Evolutionary conservation across 345 rosid genomes (phyloP), one percentile per base, ranked within the genome.

Genomic region (Citrus mangshanensis): DNA sequence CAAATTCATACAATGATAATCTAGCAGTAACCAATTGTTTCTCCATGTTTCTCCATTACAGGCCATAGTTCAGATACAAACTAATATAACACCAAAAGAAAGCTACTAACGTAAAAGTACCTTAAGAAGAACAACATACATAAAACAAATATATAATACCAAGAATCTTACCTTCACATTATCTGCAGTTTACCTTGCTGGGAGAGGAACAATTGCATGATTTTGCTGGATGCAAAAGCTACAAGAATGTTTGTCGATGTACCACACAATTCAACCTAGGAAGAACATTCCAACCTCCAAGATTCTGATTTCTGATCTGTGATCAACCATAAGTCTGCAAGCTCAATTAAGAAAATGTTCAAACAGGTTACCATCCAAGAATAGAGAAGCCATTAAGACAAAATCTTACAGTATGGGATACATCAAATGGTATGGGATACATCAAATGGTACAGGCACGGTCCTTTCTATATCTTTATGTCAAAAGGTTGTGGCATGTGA

Each of bases 211-310:
- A 8, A 72, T 61, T 77, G 37, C 30, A 67, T 42, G 46, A 58
- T 49, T 56, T 21, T 42, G 55, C 42, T 32, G 59, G 35, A 77
- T 80, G 54, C 54, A 37, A 32, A 34, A 65, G 77, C 70, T 78
- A 40, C 75, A 80, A 42, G 81, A 55, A 64, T 10, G 35, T 37
- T 76, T 30, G 18, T 61, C 9, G 49, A 18, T 25, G 58, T 9
- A 40, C 14, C 72, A 40, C 59, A 22, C 30, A 19, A 62, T 27
- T 27, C 66, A 27, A 14, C 14, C 16, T 60, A 18, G 16, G 35
- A 38, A 32, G 38, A 64, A 64, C n/a, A 64, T 32, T 64, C 6
- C 40, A 64, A 64, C 40, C 68, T 18, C 28, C 35, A 32, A 64
- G 68, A 64, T 30, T 64, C 24, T 32, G 68, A 46, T 13, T 46